Evolutionary conservation across 2,329 filamentous ascomycete genomes (phyloP), one percentile per base, ranked within the genome.

Genomic region (Fulvia fulva): DNA sequence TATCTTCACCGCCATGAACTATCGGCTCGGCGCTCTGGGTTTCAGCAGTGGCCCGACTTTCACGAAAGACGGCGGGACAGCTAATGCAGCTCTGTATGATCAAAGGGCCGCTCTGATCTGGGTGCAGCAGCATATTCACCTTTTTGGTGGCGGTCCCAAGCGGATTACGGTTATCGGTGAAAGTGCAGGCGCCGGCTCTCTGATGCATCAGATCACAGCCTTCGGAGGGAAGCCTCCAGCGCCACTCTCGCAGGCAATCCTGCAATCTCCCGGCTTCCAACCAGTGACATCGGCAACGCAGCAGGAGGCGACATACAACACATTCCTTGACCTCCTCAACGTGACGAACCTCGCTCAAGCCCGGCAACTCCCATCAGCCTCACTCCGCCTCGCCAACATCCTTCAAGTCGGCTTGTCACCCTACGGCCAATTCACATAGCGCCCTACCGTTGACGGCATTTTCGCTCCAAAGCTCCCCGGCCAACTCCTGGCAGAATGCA

Each of bases 161-260:
- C 55, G 56, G 57, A 77, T 65, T 51, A 63, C 58, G 4, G 30
- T 58, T 5, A 51, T 23, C 4, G 47, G 47, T 3, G 32, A 57
- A 47, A 28, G 22, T 32, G 70, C 73, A 8, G 76, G 76, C 14
- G 63, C 68, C n/a, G 89, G 91, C 60, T 90, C 87, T 0, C 87
- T 90, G 0, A 81, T 87, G 51, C 83, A 90, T 67, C 89, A 92
- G 66, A 89, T 91, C 84, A 76, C 83, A 0, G 75, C 91, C 3
- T 90, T 88, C 64, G 81, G 83, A 34, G 89, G 89, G 5, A 77
- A 91, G 70, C 78, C 84, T 1, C n/a, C 32, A n/a, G 34, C 32
- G 6, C 78, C 92, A 0, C 92, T 93, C 80, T 82, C 86, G 25
- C 88, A 77, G 0, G 88, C 79, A 25, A 91, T 92, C 64, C 8